A percentile compares a stretch with the other conserved stretches of the same genome.
phyloP scores from a whole-genome alignment of 177 flowering plant species.

The Vitis hybrid region DNA sequence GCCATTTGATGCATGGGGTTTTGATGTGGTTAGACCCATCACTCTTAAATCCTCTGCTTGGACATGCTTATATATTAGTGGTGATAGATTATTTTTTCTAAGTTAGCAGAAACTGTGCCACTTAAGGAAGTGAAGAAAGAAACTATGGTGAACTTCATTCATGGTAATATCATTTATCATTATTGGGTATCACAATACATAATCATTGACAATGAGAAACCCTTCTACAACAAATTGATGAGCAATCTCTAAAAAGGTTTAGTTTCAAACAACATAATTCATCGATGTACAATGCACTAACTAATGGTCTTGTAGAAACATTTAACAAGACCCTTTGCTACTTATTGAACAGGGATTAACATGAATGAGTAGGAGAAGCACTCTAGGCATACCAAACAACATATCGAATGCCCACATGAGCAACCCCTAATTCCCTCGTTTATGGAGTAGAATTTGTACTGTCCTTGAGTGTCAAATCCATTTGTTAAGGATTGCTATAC shows the following conservation, averaged over 20 bases:
- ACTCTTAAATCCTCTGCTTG: conserved; percentile 13
- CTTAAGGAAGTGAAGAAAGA: conserved; percentile 18
- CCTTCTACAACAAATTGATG: not conserved
- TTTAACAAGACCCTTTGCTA: conserved; percentile 15
- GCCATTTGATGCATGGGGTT: not conserved
- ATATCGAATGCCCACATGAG: conserved; percentile 3
- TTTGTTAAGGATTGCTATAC: too few species aligned
- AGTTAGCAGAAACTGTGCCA: not conserved
- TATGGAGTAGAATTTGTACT: not conserved
- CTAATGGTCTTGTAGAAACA: conserved; percentile 15
- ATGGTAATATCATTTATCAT: not conserved
- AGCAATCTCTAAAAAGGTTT: too few species aligned
- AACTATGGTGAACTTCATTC: conserved; percentile 15
- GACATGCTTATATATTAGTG: conserved; percentile 13
- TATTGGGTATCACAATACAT: conserved; percentile 6
- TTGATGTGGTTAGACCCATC: conserved; percentile 18
- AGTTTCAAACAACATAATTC: too few species aligned
- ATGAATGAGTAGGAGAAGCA: too few species aligned
- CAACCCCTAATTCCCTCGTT: not conserved
- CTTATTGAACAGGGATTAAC: not conserved
- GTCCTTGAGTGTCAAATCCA: too few species aligned
- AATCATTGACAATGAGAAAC: conserved; percentile 14
- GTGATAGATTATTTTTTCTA: conserved; percentile 1
- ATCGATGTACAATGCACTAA: conserved; percentile 3
- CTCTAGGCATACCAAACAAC: conserved; percentile 11